These are phyloP conservation scores for Saccharomycopsis sp. DNA, from an alignment of 805 yeast species.

Conservation along the genomic window DNA sequence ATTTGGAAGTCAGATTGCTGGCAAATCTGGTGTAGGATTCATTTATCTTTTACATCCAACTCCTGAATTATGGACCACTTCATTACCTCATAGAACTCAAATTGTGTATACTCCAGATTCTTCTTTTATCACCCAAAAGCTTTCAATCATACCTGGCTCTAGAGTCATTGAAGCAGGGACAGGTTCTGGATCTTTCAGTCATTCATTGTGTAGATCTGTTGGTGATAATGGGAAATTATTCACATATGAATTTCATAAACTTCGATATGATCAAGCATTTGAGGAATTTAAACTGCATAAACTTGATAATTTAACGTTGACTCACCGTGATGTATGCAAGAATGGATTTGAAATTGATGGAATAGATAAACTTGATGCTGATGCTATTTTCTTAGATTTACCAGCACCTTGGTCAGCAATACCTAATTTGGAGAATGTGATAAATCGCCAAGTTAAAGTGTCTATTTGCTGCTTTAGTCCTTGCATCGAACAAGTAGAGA, in stretches of 20 bases:
- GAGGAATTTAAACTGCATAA: slow-evolving; percentile 72
- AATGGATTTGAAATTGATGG: slow-evolving; percentile 64
- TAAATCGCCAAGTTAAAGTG: slow-evolving; percentile 45
- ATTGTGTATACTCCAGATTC: slow-evolving; percentile 96
- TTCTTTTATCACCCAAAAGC: slow-evolving; percentile 77
- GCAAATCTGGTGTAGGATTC: slow-evolving; percentile 62
- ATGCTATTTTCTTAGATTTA: slow-evolving; percentile 77
- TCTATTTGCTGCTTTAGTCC: slow-evolving; percentile 95
- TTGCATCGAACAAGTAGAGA: slow-evolving; percentile 93
- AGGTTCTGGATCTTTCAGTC: slow-evolving; percentile 94
- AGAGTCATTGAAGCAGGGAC: slow-evolving; percentile 95
- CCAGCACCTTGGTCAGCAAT: slow-evolving; percentile 98
- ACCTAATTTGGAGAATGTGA: slow-evolving; percentile 57
- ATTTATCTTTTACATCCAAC: slow-evolving; percentile 85
- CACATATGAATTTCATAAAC: slow-evolving; percentile 88
- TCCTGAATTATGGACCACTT: slow-evolving; percentile 94
- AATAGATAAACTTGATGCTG: slow-evolving; percentile 47
- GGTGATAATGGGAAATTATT: slow-evolving; percentile 55
- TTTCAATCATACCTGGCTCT: slow-evolving; percentile 66
- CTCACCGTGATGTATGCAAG: slow-evolving; percentile 89
- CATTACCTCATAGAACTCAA: slow-evolving; percentile 95
- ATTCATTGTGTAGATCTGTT: slow-evolving; percentile 80
- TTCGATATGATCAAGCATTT: slow-evolving; percentile 72
- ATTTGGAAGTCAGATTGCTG: slow-evolving; percentile 80
- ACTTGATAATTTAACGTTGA: slow-evolving; percentile 47